phyloP scores from a whole-genome alignment of 2,329 filamentous ascomycete species.

The Alternaria sp. region DNA sequence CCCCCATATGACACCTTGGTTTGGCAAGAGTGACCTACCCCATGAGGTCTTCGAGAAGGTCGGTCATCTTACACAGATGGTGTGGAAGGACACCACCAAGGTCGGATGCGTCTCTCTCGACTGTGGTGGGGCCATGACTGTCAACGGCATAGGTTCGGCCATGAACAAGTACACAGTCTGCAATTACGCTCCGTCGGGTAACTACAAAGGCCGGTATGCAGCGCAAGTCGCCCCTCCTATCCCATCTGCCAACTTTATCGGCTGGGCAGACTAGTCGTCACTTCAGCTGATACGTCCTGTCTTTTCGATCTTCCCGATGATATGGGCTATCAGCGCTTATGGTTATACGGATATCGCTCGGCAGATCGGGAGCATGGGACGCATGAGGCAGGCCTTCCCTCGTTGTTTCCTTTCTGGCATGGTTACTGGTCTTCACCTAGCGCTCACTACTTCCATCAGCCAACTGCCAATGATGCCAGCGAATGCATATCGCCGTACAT shows the following conservation, averaged over 20 bases:
- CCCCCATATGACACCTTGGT: conserved; percentile 62
- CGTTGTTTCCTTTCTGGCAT: background rate
- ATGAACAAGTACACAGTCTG: conserved; percentile 70
- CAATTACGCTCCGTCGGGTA: conserved; percentile 79
- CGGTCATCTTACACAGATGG: conserved; percentile 47
- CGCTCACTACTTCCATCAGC: conserved; percentile 4
- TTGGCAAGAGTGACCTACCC: conserved; percentile 59
- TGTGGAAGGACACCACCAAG: conserved; percentile 48
- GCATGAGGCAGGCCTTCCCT: background rate
- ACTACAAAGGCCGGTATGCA: conserved; percentile 61
- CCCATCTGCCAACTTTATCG: conserved; percentile 26
- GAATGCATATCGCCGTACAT: conserved; percentile 3
- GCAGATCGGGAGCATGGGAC: background rate
- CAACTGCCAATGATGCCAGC: background rate
- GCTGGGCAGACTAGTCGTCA: conserved; percentile 37
- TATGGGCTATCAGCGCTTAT: conserved; percentile 4
- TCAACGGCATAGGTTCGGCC: conserved; percentile 21
- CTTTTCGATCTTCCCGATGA: background rate
- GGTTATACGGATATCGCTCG: background rate
- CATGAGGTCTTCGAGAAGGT: conserved; percentile 56
- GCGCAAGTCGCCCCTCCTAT: conserved; percentile 58
- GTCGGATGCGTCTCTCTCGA: conserved; percentile 46
- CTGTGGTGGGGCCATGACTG: conserved; percentile 36
- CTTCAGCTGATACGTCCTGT: conserved; percentile 7
- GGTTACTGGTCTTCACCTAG: background rate